Conservation (phyloP, 176 grass and related monocot genomes). For the Chloris gayana region DNA sequence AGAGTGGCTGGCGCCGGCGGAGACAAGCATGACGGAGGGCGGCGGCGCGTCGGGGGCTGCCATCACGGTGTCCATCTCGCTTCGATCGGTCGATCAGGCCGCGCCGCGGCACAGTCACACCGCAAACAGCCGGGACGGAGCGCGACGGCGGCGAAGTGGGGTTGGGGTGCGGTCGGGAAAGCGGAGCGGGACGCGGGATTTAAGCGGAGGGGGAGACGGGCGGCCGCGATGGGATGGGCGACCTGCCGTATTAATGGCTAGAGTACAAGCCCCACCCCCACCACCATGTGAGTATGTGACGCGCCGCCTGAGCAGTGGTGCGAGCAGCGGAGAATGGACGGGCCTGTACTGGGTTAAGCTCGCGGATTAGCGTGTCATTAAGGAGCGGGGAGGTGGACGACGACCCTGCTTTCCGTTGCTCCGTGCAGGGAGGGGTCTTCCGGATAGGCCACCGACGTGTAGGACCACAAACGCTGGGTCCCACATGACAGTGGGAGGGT, state of each 20-base stretch:
- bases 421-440: background rate
- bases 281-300: constrained; percentile 46
- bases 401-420: background rate
- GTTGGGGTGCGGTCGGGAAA: background rate
- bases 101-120: background rate
- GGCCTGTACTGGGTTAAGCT: background rate
- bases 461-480: too few relatives aligned
- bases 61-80: constrained; percentile 42
- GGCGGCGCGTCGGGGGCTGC: constrained; percentile 27
- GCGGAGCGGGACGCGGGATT: constrained; percentile 26
- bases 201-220: constrained; percentile 35
- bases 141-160: constrained; percentile 4
- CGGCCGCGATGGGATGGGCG: constrained; percentile 48
- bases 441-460: fast-evolving
- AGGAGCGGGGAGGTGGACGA: constrained; percentile 36
- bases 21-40: constrained; percentile 66
- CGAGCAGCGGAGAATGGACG: background rate
- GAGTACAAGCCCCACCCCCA: constrained; percentile 10
- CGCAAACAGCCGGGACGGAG: background rate
- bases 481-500: background rate
- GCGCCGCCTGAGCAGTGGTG: background rate
- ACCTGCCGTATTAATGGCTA: constrained; percentile 57
- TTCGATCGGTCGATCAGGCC: background rate
- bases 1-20: constrained; percentile 94
- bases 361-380: constrained; percentile 50